A percentile compares a stretch with the other conserved stretches of the same genome.
Conservation (phyloP, 257 asterid species). For the Coffea canephora region DNA sequence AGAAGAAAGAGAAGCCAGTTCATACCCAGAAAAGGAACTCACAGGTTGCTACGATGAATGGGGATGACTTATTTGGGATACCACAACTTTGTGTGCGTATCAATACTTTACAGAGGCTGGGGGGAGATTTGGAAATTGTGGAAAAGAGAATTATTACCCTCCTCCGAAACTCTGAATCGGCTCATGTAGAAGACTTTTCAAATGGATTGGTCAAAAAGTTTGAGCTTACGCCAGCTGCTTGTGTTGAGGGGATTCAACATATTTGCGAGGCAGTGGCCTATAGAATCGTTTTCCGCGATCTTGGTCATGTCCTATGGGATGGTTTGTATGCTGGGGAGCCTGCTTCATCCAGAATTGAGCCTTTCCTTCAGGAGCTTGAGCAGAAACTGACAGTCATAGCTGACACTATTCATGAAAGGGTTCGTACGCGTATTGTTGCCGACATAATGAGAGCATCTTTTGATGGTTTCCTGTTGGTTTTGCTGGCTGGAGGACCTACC, state of each 20-base stretch:
- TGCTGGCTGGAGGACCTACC: conserved; percentile 92
- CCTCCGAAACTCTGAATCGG: conserved; percentile 89
- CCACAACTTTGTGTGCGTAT: conserved; percentile 85
- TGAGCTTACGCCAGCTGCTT: conserved; percentile 76
- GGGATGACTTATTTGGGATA: conserved; percentile 57
- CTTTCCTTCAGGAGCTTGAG: conserved; percentile 81
- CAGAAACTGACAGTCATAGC: conserved; percentile 59
- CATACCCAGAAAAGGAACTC: conserved; percentile 58
- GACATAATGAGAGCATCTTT: conserved; percentile 89
- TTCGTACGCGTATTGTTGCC: conserved; percentile 71
- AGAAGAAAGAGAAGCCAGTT: conserved; percentile 70
- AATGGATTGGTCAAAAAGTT: conserved; percentile 64
- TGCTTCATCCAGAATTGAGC: conserved; percentile 76
- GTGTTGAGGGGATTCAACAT: conserved; percentile 88
- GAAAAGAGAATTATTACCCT: conserved; percentile 88
- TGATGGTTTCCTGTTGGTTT: conserved; percentile 76
- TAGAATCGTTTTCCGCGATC: conserved; percentile 75
- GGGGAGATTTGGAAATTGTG: conserved; percentile 65
- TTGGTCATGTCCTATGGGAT: conserved; percentile 66
- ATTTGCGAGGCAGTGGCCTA: conserved; percentile 74
- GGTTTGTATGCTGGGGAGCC: conserved; percentile 76
- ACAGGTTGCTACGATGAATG: conserved; percentile 74
- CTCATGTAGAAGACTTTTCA: conserved; percentile 76
- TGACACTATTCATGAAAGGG: conserved; percentile 72
- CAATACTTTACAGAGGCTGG: conserved; percentile 75